These are phyloP conservation scores for Leptographium galeiforme DNA, from an alignment of 2,329 filamentous ascomycete species.

Conservation along the genomic window DNA sequence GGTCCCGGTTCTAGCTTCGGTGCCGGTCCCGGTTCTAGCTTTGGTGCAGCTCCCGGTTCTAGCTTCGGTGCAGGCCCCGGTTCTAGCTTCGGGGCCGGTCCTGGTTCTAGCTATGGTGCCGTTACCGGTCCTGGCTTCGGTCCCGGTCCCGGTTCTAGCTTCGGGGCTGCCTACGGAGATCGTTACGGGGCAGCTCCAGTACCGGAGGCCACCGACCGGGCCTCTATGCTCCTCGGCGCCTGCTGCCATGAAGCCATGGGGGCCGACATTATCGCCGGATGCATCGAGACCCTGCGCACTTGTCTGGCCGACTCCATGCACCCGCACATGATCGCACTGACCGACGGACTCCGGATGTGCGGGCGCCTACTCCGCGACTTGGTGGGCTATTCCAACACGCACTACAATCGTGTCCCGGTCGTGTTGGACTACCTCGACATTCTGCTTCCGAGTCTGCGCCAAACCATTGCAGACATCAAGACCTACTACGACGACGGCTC, in stretches of 20 bases:
- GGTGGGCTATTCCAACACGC: constrained; percentile 39
- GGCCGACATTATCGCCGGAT: constrained; percentile 31
- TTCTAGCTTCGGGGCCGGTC: background rate
- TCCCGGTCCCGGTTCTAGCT: no score
- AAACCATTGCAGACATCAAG: constrained; percentile 39
- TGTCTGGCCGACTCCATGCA: constrained; percentile 29
- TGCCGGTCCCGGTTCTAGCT: background rate
- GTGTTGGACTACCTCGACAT: constrained; percentile 43
- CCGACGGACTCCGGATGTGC: constrained; percentile 31
- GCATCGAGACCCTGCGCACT: constrained; percentile 35
- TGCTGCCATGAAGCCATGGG: constrained; percentile 42
- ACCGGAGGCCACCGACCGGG: background rate
- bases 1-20: background rate
- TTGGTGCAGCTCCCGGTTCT: no score
- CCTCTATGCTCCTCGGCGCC: constrained; percentile 29
- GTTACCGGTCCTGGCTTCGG: no score
- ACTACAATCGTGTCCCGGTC: constrained; percentile 28
- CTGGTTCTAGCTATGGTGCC: background rate
- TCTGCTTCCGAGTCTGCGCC: constrained; percentile 40
- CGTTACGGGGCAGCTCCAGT: no score
- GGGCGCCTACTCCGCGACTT: constrained; percentile 37
- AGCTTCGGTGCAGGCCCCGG: no score
- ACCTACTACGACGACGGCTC: constrained; percentile 35
- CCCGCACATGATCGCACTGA: constrained; percentile 32
- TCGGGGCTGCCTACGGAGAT: background rate